These are phyloP conservation scores for Cyclotella sp. DNA, from an alignment of 108 stramenopile genomes.

Conservation along the genomic window DNA sequence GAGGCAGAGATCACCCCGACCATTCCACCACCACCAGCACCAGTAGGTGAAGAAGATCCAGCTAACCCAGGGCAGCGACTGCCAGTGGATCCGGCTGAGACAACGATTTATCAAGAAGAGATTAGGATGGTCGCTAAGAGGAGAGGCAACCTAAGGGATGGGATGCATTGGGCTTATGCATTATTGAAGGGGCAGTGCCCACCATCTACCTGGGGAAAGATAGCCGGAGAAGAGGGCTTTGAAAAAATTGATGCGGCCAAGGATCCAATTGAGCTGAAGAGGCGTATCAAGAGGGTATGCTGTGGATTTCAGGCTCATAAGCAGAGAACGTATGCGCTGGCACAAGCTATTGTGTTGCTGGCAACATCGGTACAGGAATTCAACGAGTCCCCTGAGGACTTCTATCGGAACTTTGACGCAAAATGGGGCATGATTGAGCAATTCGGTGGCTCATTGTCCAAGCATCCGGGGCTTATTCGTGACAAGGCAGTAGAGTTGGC, in stretches of 20 bases:
- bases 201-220: neutral
- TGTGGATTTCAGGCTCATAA: neutral
- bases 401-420: neutral
- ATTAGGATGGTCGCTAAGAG: constrained; percentile 2
- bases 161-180: neutral
- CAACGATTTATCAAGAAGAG: neutral
- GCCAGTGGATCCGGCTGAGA: neutral
- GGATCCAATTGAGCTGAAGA: neutral
- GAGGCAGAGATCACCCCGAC: neutral
- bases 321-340: neutral
- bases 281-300: neutral
- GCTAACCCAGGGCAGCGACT: neutral
- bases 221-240: neutral
- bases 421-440: neutral
- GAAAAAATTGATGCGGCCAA: neutral
- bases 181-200: constrained; percentile 1
- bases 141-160: neutral
- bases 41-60: too few species aligned
- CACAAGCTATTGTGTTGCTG: neutral
- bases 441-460: neutral
- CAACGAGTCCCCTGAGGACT: neutral
- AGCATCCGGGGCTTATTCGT: neutral
- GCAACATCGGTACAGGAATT: neutral
- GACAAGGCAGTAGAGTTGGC: too few species aligned
- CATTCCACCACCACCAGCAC: neutral